Base-by-base conservation (phyloP, 192 early-diverging fungal species). In the Backusella luteola region DNA sequence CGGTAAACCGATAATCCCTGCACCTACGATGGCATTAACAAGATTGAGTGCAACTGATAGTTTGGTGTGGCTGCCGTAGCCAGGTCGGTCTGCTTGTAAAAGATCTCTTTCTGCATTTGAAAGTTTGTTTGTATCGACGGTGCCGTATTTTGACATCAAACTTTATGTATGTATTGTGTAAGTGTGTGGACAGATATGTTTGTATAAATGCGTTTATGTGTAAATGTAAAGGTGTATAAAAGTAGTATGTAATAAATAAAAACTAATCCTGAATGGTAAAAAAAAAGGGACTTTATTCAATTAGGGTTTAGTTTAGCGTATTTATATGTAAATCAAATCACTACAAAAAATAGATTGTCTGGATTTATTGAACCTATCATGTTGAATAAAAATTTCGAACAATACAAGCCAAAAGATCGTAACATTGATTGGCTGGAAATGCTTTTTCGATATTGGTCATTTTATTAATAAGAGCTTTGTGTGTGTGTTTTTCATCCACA, bases 21-120 rank as follows among this genome's bases (percentile, higher is more conserved):
- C 90, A 19, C 91, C 91, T 26, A 91, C 87, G 14, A 89, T 89
- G 1, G 90, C 90, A 75, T 93, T 93, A 63, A 93, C 88, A 41
- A 93, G 84, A 77, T 90, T 91, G 77, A 90, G 86, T 32, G 90
- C 76, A 21, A 86, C 82, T 69, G 85, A 77, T 26, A 84, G 14
- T 17, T 73, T 41, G 19, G 80, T 74, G 19, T 84, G 78, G 6
- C 74, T 74, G 15, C 86, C 86, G 39, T 85, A 79, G 15, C 84
- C 86, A 42, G 81, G 84, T 4, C 74, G 73, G 66, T 87, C 81
- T 8, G 79, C 66, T 66, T 84, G 82, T 26, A 83, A 66, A 14
- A 80, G 36, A 73, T 79, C 81, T 44, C 56, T 71, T 59, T 75
- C 77, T 12, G 78, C 67, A 38, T 73, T 73, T 71, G 70, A 12